Percentiles rank a stretch among this genome's conserved stretches.
phyloP scores from a whole-genome alignment of 495 filamentous ascomycete species.

The Trichoderma parareesei region DNA sequence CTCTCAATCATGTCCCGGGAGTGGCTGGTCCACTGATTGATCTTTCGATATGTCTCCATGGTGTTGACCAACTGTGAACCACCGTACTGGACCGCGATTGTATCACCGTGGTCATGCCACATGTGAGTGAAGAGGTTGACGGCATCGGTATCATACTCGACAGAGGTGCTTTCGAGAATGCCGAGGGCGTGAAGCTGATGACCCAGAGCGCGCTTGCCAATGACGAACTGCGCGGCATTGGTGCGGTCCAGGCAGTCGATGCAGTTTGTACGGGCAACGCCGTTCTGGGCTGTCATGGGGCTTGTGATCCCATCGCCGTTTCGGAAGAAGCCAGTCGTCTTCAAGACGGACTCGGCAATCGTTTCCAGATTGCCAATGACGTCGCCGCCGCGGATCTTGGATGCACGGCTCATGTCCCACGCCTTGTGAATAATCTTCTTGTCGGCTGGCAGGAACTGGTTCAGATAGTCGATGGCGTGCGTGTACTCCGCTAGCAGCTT shows the following conservation, averaged over 20 bases:
- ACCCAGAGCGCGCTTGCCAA: slow-evolving; percentile 90
- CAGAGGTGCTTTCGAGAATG: slow-evolving; percentile 65
- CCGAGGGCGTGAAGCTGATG: slow-evolving; percentile 90
- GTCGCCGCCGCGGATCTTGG: slow-evolving; percentile 90
- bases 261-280: slow-evolving; percentile 90
- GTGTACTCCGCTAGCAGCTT: slow-evolving; percentile 84
- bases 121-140: slow-evolving; percentile 95
- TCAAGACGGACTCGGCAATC: slow-evolving; percentile 80
- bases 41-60: slow-evolving; percentile 97
- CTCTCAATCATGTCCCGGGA: slow-evolving; percentile 98
- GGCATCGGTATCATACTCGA: slow-evolving; percentile 92
- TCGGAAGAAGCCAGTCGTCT: slow-evolving; percentile 85
- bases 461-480: slow-evolving; percentile 82
- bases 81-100: slow-evolving; percentile 95
- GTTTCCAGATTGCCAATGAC: slow-evolving; percentile 85
- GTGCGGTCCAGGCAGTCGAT: slow-evolving; percentile 96
- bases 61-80: slow-evolving; percentile 97
- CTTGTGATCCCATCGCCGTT: slow-evolving; percentile 66
- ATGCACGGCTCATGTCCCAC: slow-evolving; percentile 96
- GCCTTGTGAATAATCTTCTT: slow-evolving; percentile 87
- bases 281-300: slow-evolving; percentile 71
- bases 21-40: slow-evolving; percentile 97
- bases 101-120: slow-evolving; percentile 95
- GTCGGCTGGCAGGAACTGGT: slow-evolving; percentile 79
- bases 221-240: slow-evolving; percentile 95